Percentiles rank a stretch among this genome's conserved stretches.
Conservation (phyloP, 768 basidiomycete species). For the Mycena polygramma region DNA sequence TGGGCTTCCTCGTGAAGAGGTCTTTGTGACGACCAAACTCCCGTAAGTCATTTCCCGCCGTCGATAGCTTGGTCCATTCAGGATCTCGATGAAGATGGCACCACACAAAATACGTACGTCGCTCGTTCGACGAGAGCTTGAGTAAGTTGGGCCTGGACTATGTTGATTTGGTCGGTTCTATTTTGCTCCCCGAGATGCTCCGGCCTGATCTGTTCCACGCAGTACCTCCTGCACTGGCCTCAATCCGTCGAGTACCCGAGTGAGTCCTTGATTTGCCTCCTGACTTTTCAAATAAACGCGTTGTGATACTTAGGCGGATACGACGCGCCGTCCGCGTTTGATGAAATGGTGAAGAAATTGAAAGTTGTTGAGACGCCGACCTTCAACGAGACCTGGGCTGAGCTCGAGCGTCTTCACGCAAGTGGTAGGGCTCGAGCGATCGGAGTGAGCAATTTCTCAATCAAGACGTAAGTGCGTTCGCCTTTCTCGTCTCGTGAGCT, state of each 20-base stretch:
- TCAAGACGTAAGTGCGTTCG: constrained; percentile 58
- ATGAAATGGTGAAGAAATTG: constrained; percentile 44
- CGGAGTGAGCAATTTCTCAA: constrained; percentile 72
- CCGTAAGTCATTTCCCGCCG: constrained; percentile 42
- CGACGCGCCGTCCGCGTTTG: constrained; percentile 44
- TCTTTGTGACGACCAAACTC: constrained; percentile 66
- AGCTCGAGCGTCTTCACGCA: constrained; percentile 61
- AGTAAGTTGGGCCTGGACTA: constrained; percentile 57
- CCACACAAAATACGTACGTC: constrained; percentile 52
- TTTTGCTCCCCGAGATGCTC: neutral
- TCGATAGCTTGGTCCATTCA: constrained; percentile 50
- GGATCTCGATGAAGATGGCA: constrained; percentile 47
- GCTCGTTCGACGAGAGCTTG: constrained; percentile 58
- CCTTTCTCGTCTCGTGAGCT: neutral
- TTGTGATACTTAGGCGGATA: constrained; percentile 27
- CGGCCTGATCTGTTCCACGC: neutral
- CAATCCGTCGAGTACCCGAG: constrained; percentile 51
- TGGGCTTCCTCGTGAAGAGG: constrained; percentile 60
- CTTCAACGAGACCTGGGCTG: constrained; percentile 62
- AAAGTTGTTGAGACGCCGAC: constrained; percentile 47
- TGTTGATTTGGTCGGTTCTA: constrained; percentile 59
- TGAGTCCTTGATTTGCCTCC: constrained; percentile 9
- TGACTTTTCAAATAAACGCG: too few relatives aligned
- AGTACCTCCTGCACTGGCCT: constrained; percentile 69
- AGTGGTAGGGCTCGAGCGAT: constrained; percentile 44